Evolutionary conservation across 306 rosid genomes (phyloP), one percentile per base, ranked within the genome.

Genomic region (Rosa lucieae): DNA sequence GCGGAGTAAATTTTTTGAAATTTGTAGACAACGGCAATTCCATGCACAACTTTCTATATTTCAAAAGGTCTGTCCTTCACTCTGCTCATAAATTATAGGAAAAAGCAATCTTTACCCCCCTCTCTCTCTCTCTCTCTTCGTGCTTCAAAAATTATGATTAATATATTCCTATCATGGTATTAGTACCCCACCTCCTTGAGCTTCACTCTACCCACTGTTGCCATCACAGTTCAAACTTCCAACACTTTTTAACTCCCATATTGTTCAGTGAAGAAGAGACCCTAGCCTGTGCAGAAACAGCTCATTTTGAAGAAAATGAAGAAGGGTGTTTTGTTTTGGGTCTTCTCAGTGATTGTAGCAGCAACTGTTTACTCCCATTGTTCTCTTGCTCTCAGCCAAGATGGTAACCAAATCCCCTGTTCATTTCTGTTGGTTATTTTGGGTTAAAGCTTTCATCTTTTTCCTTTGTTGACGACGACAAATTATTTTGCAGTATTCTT

Each of bases 361-460:
- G 76, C 72, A 20, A 63, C 81, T 74, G 15, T 87, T 66, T 80
- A 77, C 73, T 77, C 63, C 76, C 75, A 83, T 81, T 83, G 76
- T 52, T 85, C 87, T 51, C 84, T 87, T 85, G 89, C 98, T 82
- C 97, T 96, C 82, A 56, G 88, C 35, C 89, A 66, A 81, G 99
- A 96, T 73, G 98, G 99, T 96, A 79, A n/a, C 2, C 37, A 47
- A 83, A 88, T 65, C 18, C 52, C 23, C 18, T 11, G 23, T 48
- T 77, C 49, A 53, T 37, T 12, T 69, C 5, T 73, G 73, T 32
- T 35, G 35, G 13, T 18, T 77, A 53, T n/a, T 72, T 66, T 43
- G 75, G 52, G 53, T 59, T 51, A 65, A 72, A 72, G 62, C 39
- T 65, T 65, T 55, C 15, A 51, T 32, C 23, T 66, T 71, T 63